Base-by-base conservation (phyloP, 345 rosid genomes). In the Arabis hirsuta region DNA sequence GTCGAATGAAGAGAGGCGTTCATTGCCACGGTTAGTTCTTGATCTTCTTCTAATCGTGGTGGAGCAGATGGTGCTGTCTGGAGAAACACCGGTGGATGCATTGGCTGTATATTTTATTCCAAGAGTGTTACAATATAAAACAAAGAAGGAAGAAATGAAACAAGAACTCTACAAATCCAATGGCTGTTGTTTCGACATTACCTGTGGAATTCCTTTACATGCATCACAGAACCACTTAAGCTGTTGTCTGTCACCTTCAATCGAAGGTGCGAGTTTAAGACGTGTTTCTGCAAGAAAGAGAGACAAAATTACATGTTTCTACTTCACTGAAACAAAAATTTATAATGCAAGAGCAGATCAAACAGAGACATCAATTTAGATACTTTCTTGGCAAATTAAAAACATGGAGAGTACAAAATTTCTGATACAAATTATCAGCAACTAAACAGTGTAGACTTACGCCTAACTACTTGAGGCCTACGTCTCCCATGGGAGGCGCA, bases 131-230 rank as follows among this genome's bases (percentile, higher is more conserved):
- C 36, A 45, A 53, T 36, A 12, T 52, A 52, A n/a, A 67, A 34
- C 50, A 50, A 39, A 57, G 2, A 46, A 43, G 9, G 26, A 67
- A 54, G 12, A 44, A 50, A 44, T 10, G 14, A 11, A 75, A 61
- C 52, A 16, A 44, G 4, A 32, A 12, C 1, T 44, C 12, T 60
- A 41, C 2, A 9, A 14, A 65, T 55, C 58, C 2, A 65, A 34
- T 47, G 64, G 55, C 9, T 45, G 38, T 46, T 36, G 24, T 47
- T 27, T 27, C 8, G 10, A 55, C 11, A 41, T 73, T 85, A 91
- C 99, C 96, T 81, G 96, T 22, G 97, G 84, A 68, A 90, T 90
- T 78, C 99, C 98, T 81, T 90, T 91, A 89, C 99, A 96, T 32
- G 97, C 92, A 81, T 96, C 84, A 71, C 90, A 92, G 76, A 96